A percentile compares a stretch with the other conserved stretches of the same genome.
These are phyloP conservation scores for Umbellularia californica DNA, from an alignment of 164 flowering plant genomes.

Conservation along the genomic window DNA sequence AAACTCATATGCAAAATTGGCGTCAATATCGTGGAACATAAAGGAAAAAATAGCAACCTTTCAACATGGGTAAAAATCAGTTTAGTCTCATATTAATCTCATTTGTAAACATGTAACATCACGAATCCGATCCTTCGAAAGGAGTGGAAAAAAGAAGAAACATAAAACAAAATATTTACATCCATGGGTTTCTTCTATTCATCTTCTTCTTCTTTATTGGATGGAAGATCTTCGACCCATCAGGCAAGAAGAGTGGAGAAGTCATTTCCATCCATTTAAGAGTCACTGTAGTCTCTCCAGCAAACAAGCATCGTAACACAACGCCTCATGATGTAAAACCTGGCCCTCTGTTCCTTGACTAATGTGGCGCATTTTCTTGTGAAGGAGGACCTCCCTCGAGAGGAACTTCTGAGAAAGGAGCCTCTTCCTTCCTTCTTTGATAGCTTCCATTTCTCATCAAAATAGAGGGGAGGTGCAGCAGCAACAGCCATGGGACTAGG, in stretches of 20 bases:
- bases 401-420: slow-evolving; percentile 27
- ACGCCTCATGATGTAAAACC: slow-evolving; percentile 29
- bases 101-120: not conserved
- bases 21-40: not conserved
- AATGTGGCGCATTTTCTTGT: slow-evolving; percentile 25
- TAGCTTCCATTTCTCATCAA: slow-evolving; percentile 70
- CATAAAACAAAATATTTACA: slow-evolving; percentile 14
- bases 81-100: slow-evolving; percentile 1
- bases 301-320: slow-evolving; percentile 36
- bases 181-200: slow-evolving; percentile 1
- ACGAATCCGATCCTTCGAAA: slow-evolving; percentile 19
- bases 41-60: not conserved
- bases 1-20: not conserved
- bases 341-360: slow-evolving; percentile 31
- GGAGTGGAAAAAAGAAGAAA: slow-evolving; percentile 13
- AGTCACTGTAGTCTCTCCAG: slow-evolving; percentile 28
- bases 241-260: slow-evolving; percentile 12
- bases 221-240: slow-evolving; percentile 15
- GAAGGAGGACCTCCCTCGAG: slow-evolving; percentile 17
- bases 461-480: slow-evolving; percentile 27
- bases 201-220: slow-evolving; percentile 16
- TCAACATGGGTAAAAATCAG: not conserved
- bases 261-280: slow-evolving; percentile 7
- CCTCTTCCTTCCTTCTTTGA: slow-evolving; percentile 59
- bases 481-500: slow-evolving; percentile 8